A percentile compares a stretch with the other conserved stretches of the same genome.
Conservation (phyloP, 441 rosid species). For the Daphne laureola region DNA sequence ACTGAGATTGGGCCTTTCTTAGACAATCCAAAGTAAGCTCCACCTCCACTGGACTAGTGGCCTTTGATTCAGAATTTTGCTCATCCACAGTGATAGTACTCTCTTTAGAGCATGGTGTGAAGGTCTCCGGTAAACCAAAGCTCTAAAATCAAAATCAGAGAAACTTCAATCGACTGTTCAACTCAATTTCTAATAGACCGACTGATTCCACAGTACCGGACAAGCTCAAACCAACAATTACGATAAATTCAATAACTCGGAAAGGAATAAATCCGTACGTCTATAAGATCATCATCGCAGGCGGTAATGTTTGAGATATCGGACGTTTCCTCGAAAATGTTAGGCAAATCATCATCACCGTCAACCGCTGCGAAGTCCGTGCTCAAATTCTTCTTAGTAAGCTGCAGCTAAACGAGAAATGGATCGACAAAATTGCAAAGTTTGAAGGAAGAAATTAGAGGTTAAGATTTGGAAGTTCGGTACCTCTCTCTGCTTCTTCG, state of each 20-base stretch:
- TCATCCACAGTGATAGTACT: slow-evolving; percentile 2
- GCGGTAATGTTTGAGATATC: slow-evolving; percentile 20
- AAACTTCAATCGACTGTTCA: background rate
- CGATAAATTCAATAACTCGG: too few species aligned
- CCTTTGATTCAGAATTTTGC: slow-evolving; percentile 1
- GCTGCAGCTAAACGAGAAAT: slow-evolving; percentile 9
- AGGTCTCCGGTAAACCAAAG: slow-evolving; percentile 17
- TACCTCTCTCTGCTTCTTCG: slow-evolving; percentile 23
- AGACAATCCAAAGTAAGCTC: slow-evolving; percentile 18
- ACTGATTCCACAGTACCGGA: background rate
- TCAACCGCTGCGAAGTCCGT: slow-evolving; percentile 11
- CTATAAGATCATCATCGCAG: background rate
- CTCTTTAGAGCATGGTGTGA: slow-evolving; percentile 11
- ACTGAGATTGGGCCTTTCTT: slow-evolving; percentile 18
- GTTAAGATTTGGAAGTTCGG: background rate
- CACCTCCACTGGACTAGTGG: slow-evolving; percentile 11
- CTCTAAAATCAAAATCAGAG: slow-evolving; percentile 16
- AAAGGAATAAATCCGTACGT: slow-evolving; percentile 14
- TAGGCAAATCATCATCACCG: slow-evolving; percentile 13
- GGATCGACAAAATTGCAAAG: too few species aligned
- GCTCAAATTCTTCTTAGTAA: slow-evolving; percentile 22
- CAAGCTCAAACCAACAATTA: background rate
- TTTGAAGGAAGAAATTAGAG: too few species aligned
- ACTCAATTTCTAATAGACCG: background rate
- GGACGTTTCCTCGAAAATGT: slow-evolving; percentile 12